A percentile compares a stretch with the other conserved stretches of the same genome.
phyloP scores from a whole-genome alignment of 2,329 filamentous ascomycete species.

The Nectriaceae sp. region DNA sequence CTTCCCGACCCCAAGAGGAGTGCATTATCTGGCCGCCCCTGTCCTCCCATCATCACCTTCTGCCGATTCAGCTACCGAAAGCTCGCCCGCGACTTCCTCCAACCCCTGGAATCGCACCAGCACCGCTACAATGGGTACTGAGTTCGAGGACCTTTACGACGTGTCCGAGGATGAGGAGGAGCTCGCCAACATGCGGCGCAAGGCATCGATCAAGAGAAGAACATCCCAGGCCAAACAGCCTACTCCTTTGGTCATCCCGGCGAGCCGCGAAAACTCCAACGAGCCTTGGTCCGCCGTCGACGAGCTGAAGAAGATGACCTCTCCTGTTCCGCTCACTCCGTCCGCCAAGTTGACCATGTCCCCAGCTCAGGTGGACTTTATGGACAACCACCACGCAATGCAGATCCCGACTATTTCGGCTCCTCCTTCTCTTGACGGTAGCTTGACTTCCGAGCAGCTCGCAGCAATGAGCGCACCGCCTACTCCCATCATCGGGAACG shows the following conservation, averaged over 20 bases:
- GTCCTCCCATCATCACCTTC: constrained; percentile 64
- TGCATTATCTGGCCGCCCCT: constrained; percentile 64
- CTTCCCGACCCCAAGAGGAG: constrained; percentile 72
- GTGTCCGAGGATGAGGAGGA: constrained; percentile 75
- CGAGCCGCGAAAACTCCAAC: constrained; percentile 33
- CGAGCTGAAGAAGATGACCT: constrained; percentile 51
- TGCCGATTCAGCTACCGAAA: constrained; percentile 52
- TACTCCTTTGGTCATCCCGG: constrained; percentile 54
- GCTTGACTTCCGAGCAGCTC: constrained; percentile 84
- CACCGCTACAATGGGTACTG: constrained; percentile 64
- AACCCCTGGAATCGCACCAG: constrained; percentile 66
- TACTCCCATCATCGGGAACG: constrained; percentile 71
- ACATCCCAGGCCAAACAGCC: constrained; percentile 39
- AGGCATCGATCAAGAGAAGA: constrained; percentile 43
- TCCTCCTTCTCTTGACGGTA: constrained; percentile 87
- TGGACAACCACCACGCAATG: constrained; percentile 62
- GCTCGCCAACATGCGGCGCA: constrained; percentile 22
- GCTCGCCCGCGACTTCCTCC: constrained; percentile 56
- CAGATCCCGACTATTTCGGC: constrained; percentile 75
- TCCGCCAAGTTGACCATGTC: constrained; percentile 73
- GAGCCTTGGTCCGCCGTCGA: constrained; percentile 48
- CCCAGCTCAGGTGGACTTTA: constrained; percentile 70
- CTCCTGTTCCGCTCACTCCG: constrained; percentile 64
- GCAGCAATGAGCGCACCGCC: constrained; percentile 80
- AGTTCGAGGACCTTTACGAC: constrained; percentile 88